These are phyloP conservation scores for Backusella liffmaniae DNA, from an alignment of 192 early-diverging fungal species.

Conservation along the genomic window DNA sequence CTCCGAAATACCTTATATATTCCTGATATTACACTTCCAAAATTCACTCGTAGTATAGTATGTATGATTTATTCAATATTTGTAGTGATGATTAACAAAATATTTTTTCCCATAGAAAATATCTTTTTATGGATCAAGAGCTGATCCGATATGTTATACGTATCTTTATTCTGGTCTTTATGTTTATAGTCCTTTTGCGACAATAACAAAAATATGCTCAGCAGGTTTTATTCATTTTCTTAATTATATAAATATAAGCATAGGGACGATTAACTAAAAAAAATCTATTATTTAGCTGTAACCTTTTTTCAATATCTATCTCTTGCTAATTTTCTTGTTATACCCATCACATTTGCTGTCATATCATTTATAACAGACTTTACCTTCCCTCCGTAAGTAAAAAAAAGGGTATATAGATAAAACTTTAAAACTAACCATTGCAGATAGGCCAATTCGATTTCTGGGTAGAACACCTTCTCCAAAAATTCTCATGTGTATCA, in stretches of 20 bases:
- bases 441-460: constrained; percentile 31
- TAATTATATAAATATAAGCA: not conserved
- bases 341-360: constrained; percentile 22
- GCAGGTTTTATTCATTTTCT: not conserved
- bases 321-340: constrained; percentile 25
- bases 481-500: constrained; percentile 30
- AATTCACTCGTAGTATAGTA: constrained; percentile 23
- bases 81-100: not conserved
- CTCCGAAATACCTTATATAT: constrained; percentile 18
- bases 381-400: constrained; percentile 31
- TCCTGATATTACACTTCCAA: constrained; percentile 32
- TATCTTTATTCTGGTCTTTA: constrained; percentile 37
- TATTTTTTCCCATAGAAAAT: constrained; percentile 12
- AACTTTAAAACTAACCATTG: not conserved
- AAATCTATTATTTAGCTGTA: not conserved
- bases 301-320: constrained; percentile 26
- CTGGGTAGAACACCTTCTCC: constrained; percentile 33
- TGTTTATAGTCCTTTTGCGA: constrained; percentile 19
- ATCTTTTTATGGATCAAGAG: constrained; percentile 30
- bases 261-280: not conserved
- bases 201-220: constrained; percentile 20
- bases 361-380: constrained; percentile 20
- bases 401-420: not conserved
- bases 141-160: constrained; percentile 28
- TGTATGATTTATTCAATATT: not conserved